Base-by-base conservation (phyloP, 495 filamentous ascomycete genomes). In the Aspergillus cristatus region DNA sequence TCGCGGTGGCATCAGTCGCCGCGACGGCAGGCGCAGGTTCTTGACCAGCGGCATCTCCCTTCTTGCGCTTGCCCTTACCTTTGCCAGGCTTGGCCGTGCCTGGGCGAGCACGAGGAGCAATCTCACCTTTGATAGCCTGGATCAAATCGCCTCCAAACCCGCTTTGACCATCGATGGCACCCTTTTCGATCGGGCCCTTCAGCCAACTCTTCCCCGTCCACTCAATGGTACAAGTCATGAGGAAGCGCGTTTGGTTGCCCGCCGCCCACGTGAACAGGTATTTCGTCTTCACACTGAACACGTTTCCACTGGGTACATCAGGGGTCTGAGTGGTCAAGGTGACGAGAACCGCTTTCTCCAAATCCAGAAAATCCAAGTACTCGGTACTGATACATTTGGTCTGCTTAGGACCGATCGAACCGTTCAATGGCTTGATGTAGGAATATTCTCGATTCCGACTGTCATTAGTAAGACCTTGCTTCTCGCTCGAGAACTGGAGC, bases 131-230 rank as follows among this genome's bases (percentile, higher is more conserved):
- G n/a, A 97, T 66, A 24, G 77, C 64, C 7, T 79, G 73, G 31
- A 85, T 68, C 2, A 97, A 58, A 37, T 87, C 82, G 50, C 78
- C 85, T 36, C 79, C 80, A 54, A 93, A 94, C 18, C 79, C 61
- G 1, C 67, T 70, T 57, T 99, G 91, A 18, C 91, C 91, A 37
- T 96, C 89, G 45, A 84, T 88, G 7, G 88, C 86, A 38, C 86
- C 89, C 57, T 93, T 94, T 58, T 98, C 91, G 50, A 98, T 98
- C 15, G 91, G 84, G 36, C 84, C 86, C 68, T 94, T 97, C 28
- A 97, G 57, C 91, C 93, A 99, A 63, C 86, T 94, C 70, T 99
- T 99, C 38, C 91, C 89, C 0, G 82, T 78, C 91, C 91, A 99
- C 52, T 97, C 91, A 34, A 97, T 84, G 0, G 79, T 80, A 58